Base-by-base conservation (phyloP, 768 basidiomycete species). In the Trametes punicea region DNA sequence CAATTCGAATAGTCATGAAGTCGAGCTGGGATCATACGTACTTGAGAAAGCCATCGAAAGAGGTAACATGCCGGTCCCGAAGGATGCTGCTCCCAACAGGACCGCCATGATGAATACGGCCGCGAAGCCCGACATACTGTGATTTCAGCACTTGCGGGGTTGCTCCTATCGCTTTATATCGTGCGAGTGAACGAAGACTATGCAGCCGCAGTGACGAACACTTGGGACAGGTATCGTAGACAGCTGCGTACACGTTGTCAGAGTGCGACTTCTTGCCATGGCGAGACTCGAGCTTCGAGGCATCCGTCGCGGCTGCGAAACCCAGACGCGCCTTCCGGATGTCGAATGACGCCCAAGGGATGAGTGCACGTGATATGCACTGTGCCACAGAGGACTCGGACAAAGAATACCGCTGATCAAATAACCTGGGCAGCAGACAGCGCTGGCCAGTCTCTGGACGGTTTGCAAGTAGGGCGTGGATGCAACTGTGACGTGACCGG, bases 1-100 rank as follows among this genome's bases (percentile, higher is more conserved):
- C 8, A 26, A 21, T 5, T 18, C 6, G 2, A 18, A n/a, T n/a
- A n/a, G n/a, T n/a, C n/a, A n/a, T 21, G 7, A 33, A 1, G 15
- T 20, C 20, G 50, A 42, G 20, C 33, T 42, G 36, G 23, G 23
- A 4, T n/a, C 11, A 48, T 46, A 23, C 2, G 29, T 60, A 88
- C 87, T 83, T 39, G 88, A 87, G 63, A 89, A 83, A 23, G 81
- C 72, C 62, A 92, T 80, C 38, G 81, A 84, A 31, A 97, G 70
- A 0, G 95, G 95, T 31, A 88, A 67, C 62, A 87, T 82, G 31
- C 93, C 93, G 23, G 81, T 76, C 20, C 74, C 77, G 62, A 92
- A 90, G 1, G 86, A 85, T 9, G 77, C 74, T 20, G 73, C 74
- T 39, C 83, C 88, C 38, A 92, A 74, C 4, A 83, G 66, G 39